phyloP scores from a whole-genome alignment of 768 basidiomycete species.

The Mycena sanguinolenta region DNA sequence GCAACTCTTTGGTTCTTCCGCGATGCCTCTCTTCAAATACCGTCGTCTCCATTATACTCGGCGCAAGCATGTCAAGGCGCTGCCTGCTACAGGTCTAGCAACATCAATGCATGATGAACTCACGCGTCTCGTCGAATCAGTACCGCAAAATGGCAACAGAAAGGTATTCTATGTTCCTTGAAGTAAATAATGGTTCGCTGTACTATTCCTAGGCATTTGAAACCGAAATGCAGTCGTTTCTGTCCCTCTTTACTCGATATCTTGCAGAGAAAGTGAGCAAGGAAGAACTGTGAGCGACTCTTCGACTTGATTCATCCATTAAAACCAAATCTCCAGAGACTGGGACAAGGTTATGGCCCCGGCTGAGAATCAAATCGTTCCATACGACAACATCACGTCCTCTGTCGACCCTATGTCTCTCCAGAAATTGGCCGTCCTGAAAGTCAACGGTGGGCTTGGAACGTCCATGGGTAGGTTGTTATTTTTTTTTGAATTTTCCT shows the following conservation, averaged over 20 bases:
- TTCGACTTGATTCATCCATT: constrained; percentile 69
- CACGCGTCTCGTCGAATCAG: constrained; percentile 72
- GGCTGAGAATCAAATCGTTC: constrained; percentile 84
- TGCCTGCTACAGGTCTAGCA: constrained; percentile 58
- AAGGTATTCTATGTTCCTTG: constrained; percentile 58
- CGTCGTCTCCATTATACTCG: constrained; percentile 50
- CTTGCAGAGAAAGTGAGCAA: constrained; percentile 75
- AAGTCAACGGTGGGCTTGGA: constrained; percentile 94
- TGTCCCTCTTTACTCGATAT: constrained; percentile 86
- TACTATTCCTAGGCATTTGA: constrained; percentile 66
- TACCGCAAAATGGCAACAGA: constrained; percentile 66
- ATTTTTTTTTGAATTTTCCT: constrained; percentile 4
- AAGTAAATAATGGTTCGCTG: background rate
- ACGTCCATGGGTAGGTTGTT: constrained; percentile 81
- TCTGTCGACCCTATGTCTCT: constrained; percentile 72
- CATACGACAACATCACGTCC: constrained; percentile 79
- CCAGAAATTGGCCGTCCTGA: constrained; percentile 94
- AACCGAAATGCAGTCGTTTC: constrained; percentile 88
- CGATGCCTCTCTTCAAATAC: constrained; percentile 55
- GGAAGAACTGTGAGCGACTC: constrained; percentile 72
- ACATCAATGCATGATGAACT: constrained; percentile 78
- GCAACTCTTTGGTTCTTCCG: constrained; percentile 24
- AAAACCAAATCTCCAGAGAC: constrained; percentile 79
- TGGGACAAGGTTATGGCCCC: constrained; percentile 93
- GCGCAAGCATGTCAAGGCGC: constrained; percentile 57